A percentile compares a stretch with the other conserved stretches of the same genome.
phyloP scores from a whole-genome alignment of 306 rosid genomes.

The Purshia tridentata region DNA sequence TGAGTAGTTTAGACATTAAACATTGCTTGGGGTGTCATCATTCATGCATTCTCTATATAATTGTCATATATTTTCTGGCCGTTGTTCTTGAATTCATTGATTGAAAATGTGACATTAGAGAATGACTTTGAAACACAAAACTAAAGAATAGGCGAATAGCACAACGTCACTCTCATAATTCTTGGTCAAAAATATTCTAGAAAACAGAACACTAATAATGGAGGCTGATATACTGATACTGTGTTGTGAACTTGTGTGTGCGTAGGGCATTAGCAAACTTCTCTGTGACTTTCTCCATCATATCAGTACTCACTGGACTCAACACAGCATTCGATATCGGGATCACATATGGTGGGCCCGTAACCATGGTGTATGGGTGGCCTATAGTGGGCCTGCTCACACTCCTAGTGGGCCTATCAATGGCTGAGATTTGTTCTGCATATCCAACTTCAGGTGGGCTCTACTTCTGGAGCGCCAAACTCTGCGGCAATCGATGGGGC shows the following conservation, averaged over 20 bases:
- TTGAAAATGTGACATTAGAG: too few species aligned
- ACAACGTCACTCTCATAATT: too few species aligned
- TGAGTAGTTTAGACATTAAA: not conserved
- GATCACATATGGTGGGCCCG: constrained; percentile 37
- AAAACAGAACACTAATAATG: too few species aligned
- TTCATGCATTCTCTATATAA: not conserved
- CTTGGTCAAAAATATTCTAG: too few species aligned
- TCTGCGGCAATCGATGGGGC: constrained; percentile 29
- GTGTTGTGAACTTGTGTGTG: not conserved
- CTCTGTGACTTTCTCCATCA: constrained; percentile 43
- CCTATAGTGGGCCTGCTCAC: constrained; percentile 38
- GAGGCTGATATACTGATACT: too few species aligned
- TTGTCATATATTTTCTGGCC: not conserved
- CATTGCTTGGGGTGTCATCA: not conserved
- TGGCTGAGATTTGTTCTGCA: constrained; percentile 55
- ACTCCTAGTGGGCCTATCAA: constrained; percentile 33
- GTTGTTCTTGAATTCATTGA: constrained; percentile 1
- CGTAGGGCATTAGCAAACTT: constrained; percentile 41
- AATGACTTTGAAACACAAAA: too few species aligned
- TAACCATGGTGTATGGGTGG: constrained; percentile 48
- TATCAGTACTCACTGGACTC: constrained; percentile 44
- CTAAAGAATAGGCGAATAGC: too few species aligned
- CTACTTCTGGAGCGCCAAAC: constrained; percentile 52
- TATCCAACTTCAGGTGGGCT: constrained; percentile 53
- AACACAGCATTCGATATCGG: constrained; percentile 34